Conservation (phyloP, 495 filamentous ascomycete species). For the Pseudomonodictys pantanalensis region DNA sequence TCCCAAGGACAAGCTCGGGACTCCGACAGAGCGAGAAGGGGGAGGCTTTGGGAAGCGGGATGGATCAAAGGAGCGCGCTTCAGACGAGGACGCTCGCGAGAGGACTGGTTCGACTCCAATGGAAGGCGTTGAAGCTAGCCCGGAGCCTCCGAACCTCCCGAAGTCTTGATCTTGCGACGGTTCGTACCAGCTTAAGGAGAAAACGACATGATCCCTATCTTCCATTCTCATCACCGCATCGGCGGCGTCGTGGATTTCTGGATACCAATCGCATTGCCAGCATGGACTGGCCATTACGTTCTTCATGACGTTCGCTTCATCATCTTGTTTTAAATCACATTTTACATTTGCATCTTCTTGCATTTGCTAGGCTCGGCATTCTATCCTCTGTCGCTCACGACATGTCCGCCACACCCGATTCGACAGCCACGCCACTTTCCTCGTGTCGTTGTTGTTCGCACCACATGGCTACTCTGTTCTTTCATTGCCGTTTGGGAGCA, state of each 20-base stretch:
- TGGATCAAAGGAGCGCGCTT: slow-evolving; percentile 10
- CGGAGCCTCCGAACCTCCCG: slow-evolving; percentile 6
- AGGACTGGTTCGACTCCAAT: slow-evolving; percentile 12
- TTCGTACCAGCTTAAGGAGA: neutral
- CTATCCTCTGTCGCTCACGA: too few relatives aligned
- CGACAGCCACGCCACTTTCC: too few relatives aligned
- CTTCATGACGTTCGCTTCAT: slow-evolving; percentile 30
- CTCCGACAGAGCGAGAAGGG: slow-evolving; percentile 23
- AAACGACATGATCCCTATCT: neutral
- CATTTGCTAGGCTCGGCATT: slow-evolving; percentile 7
- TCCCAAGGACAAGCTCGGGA: slow-evolving; percentile 47
- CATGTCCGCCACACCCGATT: too few relatives aligned
- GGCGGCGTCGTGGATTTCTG: neutral
- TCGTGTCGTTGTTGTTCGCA: too few relatives aligned
- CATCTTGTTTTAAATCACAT: slow-evolving; percentile 20
- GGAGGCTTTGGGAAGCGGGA: slow-evolving; percentile 10
- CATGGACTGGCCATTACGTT: slow-evolving; percentile 4
- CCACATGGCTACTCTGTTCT: too few relatives aligned
- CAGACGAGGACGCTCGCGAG: neutral
- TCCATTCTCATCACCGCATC: neutral
- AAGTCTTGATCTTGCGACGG: slow-evolving; percentile 8
- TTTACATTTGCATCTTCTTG: slow-evolving; percentile 9
- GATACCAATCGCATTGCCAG: slow-evolving; percentile 1
- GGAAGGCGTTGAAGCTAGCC: slow-evolving; percentile 27
- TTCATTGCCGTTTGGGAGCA: too few relatives aligned